A percentile compares a stretch with the other conserved stretches of the same genome.
phyloP scores from a whole-genome alignment of 305 asterid species.

The Withania somnifera region DNA sequence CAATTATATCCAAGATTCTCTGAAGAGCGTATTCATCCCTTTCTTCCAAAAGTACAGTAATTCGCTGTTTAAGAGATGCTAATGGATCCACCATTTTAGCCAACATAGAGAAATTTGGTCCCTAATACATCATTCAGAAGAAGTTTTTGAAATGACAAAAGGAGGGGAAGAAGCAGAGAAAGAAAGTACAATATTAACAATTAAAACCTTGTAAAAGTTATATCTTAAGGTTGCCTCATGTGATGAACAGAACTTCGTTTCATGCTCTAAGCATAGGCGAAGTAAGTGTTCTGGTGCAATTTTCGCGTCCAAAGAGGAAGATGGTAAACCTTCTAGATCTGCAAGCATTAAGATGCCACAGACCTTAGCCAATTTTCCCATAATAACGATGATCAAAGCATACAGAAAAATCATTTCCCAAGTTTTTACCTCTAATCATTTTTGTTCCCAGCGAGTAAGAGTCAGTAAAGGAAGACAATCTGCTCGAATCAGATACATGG shows the following conservation, averaged over 20 bases:
- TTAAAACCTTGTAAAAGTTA: slow-evolving; percentile 72
- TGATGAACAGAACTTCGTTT: slow-evolving; percentile 29
- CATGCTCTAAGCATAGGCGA: slow-evolving; percentile 80
- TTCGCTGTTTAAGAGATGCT: slow-evolving; percentile 38
- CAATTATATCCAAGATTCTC: slow-evolving; percentile 58
- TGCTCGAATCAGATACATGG: slow-evolving; percentile 50
- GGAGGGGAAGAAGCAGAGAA: not conserved
- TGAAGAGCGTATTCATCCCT: slow-evolving; percentile 64
- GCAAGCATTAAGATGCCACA: slow-evolving; percentile 10
- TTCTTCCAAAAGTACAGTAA: slow-evolving; percentile 42
- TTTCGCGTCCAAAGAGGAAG: slow-evolving; percentile 64
- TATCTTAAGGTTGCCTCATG: slow-evolving; percentile 32
- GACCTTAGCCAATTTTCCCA: not conserved
- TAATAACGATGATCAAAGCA: not conserved
- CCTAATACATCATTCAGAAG: slow-evolving; percentile 19
- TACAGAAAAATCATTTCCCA: not conserved
- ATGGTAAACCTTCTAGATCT: slow-evolving; percentile 47
- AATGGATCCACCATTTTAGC: slow-evolving; percentile 78
- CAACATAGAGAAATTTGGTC: slow-evolving; percentile 56
- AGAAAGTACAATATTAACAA: not conserved
- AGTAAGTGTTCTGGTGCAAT: slow-evolving; percentile 79
- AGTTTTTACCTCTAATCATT: slow-evolving; percentile 39
- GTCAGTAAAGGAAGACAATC: slow-evolving; percentile 44
- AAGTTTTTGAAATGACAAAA: not conserved
- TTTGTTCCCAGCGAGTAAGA: slow-evolving; percentile 60